Conservation (phyloP, 805 yeast genomes). For the Phaffomyces thermotolerans region DNA sequence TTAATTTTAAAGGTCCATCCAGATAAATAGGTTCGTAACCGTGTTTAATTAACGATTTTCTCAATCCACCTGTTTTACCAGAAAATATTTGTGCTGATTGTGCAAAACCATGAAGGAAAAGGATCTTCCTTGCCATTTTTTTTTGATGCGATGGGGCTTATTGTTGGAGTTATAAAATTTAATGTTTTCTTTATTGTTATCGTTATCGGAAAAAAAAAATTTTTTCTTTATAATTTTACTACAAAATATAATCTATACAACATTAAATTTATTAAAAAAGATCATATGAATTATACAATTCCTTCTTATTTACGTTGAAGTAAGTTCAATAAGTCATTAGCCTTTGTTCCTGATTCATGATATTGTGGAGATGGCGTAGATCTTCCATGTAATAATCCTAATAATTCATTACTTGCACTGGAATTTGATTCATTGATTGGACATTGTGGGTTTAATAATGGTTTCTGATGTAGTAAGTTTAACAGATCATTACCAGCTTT, state of each 20-base stretch:
- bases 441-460: conserved; percentile 2
- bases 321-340: conserved; percentile 15
- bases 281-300: too few relatives aligned
- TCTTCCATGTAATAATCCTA: conserved; percentile 9
- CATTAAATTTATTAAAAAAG: too few relatives aligned
- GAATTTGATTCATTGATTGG: background rate
- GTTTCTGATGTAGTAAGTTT: conserved; percentile 7
- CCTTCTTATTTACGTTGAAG: conserved; percentile 9
- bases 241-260: too few relatives aligned
- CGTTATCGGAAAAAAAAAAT: too few relatives aligned
- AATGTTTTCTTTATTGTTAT: too few relatives aligned
- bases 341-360: conserved; percentile 12
- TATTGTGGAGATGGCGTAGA: conserved; percentile 3
- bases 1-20: conserved; percentile 61
- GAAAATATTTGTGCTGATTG: conserved; percentile 77
- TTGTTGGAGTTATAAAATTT: background rate
- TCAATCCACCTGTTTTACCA: conserved; percentile 77
- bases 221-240: too few relatives aligned
- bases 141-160: background rate
- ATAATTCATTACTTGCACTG: conserved; percentile 7
- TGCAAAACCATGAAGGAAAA: conserved; percentile 86
- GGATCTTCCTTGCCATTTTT: conserved; percentile 37
- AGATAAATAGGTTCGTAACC: conserved; percentile 69
- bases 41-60: conserved; percentile 54
- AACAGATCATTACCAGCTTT: conserved; percentile 2